phyloP scores from a whole-genome alignment of 495 filamentous ascomycete genomes.

The Penicillium longicatenatum region DNA sequence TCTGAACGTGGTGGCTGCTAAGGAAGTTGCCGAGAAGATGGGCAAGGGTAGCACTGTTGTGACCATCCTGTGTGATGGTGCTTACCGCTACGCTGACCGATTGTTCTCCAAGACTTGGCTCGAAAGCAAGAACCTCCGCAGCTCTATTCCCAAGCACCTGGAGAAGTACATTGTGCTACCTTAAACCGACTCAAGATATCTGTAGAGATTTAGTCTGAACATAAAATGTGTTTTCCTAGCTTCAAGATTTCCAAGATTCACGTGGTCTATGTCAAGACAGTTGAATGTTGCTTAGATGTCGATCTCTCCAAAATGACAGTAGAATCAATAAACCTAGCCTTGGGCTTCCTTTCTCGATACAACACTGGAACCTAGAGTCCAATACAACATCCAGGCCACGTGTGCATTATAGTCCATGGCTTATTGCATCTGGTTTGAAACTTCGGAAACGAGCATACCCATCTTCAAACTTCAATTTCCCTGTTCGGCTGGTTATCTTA shows the following conservation, averaged over 20 bases:
- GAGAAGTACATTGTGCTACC: constrained; percentile 91
- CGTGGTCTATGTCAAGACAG: background rate
- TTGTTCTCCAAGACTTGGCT: constrained; percentile 91
- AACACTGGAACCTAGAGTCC: too few relatives aligned
- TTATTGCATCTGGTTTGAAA: background rate
- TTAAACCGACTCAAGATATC: constrained; percentile 37
- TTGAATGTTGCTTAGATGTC: too few relatives aligned
- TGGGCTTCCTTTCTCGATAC: too few relatives aligned
- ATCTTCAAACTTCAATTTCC: too few relatives aligned
- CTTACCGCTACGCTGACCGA: constrained; percentile 93
- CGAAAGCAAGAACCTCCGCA: constrained; percentile 76
- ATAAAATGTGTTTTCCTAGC: constrained; percentile 14
- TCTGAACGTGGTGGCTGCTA: constrained; percentile 92
- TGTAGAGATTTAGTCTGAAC: constrained; percentile 14
- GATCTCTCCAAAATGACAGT: too few relatives aligned
- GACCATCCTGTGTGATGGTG: constrained; percentile 91
- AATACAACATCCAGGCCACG: background rate
- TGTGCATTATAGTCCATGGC: background rate
- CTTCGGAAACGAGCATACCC: background rate
- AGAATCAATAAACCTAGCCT: too few relatives aligned
- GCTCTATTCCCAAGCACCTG: constrained; percentile 81
- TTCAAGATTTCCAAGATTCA: too few relatives aligned
- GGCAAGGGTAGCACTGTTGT: constrained; percentile 90
- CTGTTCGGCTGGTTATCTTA: too few relatives aligned
- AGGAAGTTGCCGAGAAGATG: constrained; percentile 89